Percentiles rank a stretch among this genome's conserved stretches.
Conservation (phyloP, 495 filamentous ascomycete species). For the Penicillium coffeae region DNA sequence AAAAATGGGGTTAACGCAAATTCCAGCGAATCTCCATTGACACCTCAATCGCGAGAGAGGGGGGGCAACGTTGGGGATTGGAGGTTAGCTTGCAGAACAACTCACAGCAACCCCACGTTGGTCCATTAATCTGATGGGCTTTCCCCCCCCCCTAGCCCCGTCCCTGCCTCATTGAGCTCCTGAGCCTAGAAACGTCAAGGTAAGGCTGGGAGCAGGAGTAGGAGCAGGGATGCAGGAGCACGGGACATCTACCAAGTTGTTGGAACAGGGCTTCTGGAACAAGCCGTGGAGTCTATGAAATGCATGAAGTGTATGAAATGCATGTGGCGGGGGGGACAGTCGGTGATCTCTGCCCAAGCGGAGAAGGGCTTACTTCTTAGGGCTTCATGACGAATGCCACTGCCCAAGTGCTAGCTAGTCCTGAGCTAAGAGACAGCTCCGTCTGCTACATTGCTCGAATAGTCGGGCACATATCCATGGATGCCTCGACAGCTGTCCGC, state of each 20-base stretch:
- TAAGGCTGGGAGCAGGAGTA: too few relatives aligned
- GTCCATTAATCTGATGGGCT: constrained; percentile 2
- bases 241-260: constrained; percentile 16
- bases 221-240: too few relatives aligned
- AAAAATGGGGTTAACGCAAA: too few relatives aligned
- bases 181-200: constrained; percentile 1
- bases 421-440: too few relatives aligned
- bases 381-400: constrained; percentile 6
- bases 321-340: constrained; percentile 11
- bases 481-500: constrained; percentile 5
- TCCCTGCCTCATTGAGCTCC: constrained; percentile 11
- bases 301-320: constrained; percentile 17
- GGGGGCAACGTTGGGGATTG: constrained; percentile 11
- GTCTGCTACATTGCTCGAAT: neutral
- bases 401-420: constrained; percentile 11
- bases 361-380: constrained; percentile 12
- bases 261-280: constrained; percentile 22
- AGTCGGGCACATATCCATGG: neutral
- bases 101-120: constrained; percentile 29
- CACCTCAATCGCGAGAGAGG: neutral
- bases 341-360: constrained; percentile 18
- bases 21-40: too few relatives aligned
- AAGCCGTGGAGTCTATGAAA: constrained; percentile 11
- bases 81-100: constrained; percentile 26
- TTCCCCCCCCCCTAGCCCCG: neutral